A percentile compares a stretch with the other conserved stretches of the same genome.
Conservation (phyloP, 1,284 basidiomycete genomes). For the Pulchroboletus neoregius region DNA sequence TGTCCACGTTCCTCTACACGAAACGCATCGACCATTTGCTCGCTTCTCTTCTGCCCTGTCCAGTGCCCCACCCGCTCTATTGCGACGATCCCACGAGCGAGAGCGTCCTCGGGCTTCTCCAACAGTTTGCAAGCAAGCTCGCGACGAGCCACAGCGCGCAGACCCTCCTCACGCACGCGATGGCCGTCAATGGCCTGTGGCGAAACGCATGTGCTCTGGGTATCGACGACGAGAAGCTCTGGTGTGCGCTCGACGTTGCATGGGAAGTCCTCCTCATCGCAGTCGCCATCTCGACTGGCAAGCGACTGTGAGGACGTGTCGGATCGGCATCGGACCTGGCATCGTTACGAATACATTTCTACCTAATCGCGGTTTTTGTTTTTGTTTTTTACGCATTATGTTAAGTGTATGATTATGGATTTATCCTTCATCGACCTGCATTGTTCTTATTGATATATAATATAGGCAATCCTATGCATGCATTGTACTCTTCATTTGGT, state of each 20-base stretch:
- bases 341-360: conserved; percentile 3
- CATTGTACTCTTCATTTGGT: conserved; percentile 1
- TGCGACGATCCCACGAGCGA: conserved; percentile 14
- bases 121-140: conserved; percentile 29
- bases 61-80: conserved; percentile 23
- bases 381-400: background rate
- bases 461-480: conserved; percentile 14
- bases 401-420: conserved; percentile 25
- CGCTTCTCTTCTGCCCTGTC: conserved; percentile 33
- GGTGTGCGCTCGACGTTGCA: conserved; percentile 50
- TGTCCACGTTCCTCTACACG: conserved; percentile 50
- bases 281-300: conserved; percentile 29
- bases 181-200: conserved; percentile 54
- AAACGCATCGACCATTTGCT: conserved; percentile 43
- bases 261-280: conserved; percentile 52
- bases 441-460: conserved; percentile 27
- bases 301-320: conserved; percentile 13
- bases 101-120: conserved; percentile 10
- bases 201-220: conserved; percentile 57
- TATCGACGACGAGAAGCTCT: conserved; percentile 50
- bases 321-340: conserved; percentile 8
- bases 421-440: background rate
- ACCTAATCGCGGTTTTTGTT: conserved; percentile 11
- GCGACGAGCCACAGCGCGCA: conserved; percentile 29
- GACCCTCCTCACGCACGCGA: conserved; percentile 38